These are phyloP conservation scores for Cryphonectria japonica DNA, from an alignment of 2,329 filamentous ascomycete species.

Conservation along the genomic window DNA sequence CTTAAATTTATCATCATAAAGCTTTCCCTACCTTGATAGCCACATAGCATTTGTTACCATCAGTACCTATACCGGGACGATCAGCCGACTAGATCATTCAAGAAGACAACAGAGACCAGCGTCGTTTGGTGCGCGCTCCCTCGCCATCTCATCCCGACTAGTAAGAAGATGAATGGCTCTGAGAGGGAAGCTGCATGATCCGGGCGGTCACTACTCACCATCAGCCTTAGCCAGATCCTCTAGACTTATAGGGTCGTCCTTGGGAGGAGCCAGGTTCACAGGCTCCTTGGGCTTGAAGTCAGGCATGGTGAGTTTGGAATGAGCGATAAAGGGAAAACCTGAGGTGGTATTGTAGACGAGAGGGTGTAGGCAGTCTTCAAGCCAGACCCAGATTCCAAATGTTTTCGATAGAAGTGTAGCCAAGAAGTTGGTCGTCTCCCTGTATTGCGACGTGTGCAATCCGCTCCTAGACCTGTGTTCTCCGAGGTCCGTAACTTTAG, in stretches of 20 bases:
- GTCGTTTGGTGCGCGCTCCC: not conserved
- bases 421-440: not conserved
- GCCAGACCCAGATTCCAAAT: not conserved
- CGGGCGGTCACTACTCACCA: constrained; percentile 59
- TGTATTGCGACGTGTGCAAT: not conserved
- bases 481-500: not conserved
- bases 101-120: not conserved
- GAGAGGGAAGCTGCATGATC: not conserved
- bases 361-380: not conserved
- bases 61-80: constrained; percentile 53
- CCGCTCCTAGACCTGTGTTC: not conserved
- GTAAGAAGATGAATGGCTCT: not conserved
- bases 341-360: not conserved
- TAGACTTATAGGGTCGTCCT: constrained; percentile 80
- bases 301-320: constrained; percentile 49
- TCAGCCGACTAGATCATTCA: not conserved
- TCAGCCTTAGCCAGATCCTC: constrained; percentile 81
- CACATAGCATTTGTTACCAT: constrained; percentile 68
- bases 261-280: constrained; percentile 79
- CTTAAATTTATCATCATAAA: constrained; percentile 44
- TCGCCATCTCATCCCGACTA: not conserved
- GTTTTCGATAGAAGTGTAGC: not conserved
- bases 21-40: constrained; percentile 64
- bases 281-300: constrained; percentile 79
- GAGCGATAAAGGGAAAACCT: not conserved